phyloP scores from a whole-genome alignment of 306 rosid genomes.

The Heteromeles arbutifolia region DNA sequence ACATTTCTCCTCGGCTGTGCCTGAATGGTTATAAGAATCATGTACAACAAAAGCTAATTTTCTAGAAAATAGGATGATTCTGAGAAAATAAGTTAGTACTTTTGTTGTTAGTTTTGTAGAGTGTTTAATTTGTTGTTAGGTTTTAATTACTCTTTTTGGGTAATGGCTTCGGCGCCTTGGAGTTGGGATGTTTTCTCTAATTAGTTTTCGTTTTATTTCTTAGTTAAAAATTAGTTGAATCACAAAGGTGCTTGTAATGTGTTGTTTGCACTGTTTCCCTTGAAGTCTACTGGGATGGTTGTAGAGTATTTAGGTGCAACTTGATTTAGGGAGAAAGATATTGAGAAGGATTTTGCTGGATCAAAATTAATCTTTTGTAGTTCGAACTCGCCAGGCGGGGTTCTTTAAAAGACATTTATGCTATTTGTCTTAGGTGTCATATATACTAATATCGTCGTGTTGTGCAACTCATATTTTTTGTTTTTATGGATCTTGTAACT shows the following conservation, averaged over 20 bases:
- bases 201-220: constrained; percentile 39
- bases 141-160: no score
- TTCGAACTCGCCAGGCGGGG: constrained; percentile 5
- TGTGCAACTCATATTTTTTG: constrained; percentile 54
- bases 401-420: constrained; percentile 34
- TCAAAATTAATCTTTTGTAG: constrained; percentile 31
- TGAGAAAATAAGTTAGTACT: no score
- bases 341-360: constrained; percentile 25
- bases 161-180: no score
- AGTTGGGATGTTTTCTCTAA: constrained; percentile 9
- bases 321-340: neutral
- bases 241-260: no score
- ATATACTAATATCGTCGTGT: constrained; percentile 49
- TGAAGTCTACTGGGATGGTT: no score
- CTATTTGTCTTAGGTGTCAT: constrained; percentile 48
- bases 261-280: no score
- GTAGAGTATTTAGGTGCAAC: no score
- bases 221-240: constrained; percentile 37
- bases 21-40: constrained; percentile 33
- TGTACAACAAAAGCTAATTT: neutral
- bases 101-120: no score
- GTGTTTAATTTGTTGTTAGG: no score
- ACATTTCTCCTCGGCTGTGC: constrained; percentile 59
- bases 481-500: no score
- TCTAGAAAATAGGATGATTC: no score